Conservation (phyloP, 2,329 filamentous ascomycete species). For the Fusarium proliferatum region DNA sequence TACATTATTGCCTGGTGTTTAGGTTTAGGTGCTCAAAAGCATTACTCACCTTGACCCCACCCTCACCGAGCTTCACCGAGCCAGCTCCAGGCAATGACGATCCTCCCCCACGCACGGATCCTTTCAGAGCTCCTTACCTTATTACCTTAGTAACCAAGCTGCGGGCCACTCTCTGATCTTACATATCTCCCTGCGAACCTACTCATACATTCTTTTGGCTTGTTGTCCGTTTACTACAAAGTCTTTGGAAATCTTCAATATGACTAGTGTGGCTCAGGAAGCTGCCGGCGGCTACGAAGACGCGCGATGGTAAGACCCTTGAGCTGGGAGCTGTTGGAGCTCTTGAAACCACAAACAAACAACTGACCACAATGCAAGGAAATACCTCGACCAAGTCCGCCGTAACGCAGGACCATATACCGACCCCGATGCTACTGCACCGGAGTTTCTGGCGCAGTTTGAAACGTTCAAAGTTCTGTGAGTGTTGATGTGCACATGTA, state of each 20-base stretch:
- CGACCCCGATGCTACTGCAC: conserved; percentile 67
- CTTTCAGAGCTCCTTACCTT: conserved; percentile 11
- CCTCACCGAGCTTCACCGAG: conserved; percentile 50
- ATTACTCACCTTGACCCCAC: conserved; percentile 45
- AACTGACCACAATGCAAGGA: conserved; percentile 63
- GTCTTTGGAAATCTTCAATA: conserved; percentile 15
- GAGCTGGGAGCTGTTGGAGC: conserved; percentile 20
- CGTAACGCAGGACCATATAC: conserved; percentile 83
- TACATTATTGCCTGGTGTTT: background rate
- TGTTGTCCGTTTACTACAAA: background rate
- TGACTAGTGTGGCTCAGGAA: conserved; percentile 43
- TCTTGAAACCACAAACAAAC: conserved; percentile 5
- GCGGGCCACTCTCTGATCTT: conserved; percentile 1
- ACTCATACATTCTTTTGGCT: background rate
- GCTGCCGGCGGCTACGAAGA: conserved; percentile 42
- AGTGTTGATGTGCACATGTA: conserved; percentile 47
- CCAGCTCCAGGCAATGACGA: conserved; percentile 38
- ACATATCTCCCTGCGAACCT: conserved; percentile 2
- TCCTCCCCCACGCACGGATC: conserved; percentile 38
- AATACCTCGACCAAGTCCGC: conserved; percentile 84
- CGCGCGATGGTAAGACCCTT: conserved; percentile 49
- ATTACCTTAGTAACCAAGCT: background rate
- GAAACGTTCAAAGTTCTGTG: conserved; percentile 81
- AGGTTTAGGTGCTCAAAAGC: background rate
- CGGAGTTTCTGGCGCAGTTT: conserved; percentile 66